Evolutionary conservation across 306 rosid species (phyloP).

Genomic region (Ammopiptanthus mongolicus): DNA sequence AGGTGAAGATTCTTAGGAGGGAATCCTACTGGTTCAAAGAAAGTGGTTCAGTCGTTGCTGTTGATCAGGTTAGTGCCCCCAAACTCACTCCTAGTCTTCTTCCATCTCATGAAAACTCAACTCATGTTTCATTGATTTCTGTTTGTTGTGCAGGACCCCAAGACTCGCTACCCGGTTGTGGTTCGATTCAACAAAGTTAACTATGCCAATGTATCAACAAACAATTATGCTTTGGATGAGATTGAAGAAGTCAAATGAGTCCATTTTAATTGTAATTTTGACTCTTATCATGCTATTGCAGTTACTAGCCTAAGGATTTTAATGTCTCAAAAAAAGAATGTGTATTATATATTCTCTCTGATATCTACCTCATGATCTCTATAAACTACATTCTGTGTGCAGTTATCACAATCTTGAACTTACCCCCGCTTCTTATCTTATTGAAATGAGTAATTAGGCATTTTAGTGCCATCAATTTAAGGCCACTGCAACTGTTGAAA

Average conservation of each 20-base stretch:
- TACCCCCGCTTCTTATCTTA: neutral
- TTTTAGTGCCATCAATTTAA: neutral
- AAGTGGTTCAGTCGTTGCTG: constrained; percentile 73
- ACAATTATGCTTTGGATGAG: constrained; percentile 91
- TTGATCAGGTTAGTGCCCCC: constrained; percentile 60
- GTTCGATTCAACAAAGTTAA: constrained; percentile 82
- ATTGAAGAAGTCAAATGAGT: constrained; percentile 59
- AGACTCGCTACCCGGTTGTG: constrained; percentile 78
- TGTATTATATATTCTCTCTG: constrained; percentile 51
- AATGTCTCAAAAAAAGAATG: constrained; percentile 17
- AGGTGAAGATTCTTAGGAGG: constrained; percentile 86
- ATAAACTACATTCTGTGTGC: constrained; percentile 28
- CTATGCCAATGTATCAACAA: constrained; percentile 84
- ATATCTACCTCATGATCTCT: constrained; percentile 25
- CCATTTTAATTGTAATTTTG: constrained; percentile 30
- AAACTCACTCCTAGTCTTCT: neutral
- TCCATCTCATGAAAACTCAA: neutral
- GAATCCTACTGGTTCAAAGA: constrained; percentile 88
- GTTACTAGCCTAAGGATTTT: constrained; percentile 29
- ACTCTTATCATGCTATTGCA: constrained; percentile 38
- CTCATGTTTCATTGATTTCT: constrained; percentile 1
- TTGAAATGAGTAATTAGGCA: neutral
- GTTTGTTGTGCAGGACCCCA: constrained; percentile 55
- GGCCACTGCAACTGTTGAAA: neutral
- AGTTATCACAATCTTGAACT: neutral